phyloP scores from a whole-genome alignment of 352 stramenopile species.

The Thraustotheca clavata region DNA sequence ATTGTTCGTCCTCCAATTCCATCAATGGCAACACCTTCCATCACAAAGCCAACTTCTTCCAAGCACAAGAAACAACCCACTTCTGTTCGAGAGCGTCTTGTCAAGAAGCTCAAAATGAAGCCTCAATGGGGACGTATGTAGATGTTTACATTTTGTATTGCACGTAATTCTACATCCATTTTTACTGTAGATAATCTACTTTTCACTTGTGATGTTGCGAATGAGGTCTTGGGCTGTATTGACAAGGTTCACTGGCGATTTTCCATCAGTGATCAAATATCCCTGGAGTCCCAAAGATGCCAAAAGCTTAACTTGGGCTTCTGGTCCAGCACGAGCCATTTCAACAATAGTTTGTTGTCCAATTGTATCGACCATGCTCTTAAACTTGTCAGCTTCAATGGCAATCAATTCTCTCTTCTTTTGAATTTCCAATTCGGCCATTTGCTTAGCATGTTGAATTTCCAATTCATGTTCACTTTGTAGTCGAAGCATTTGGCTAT shows the following conservation, averaged over 20 bases:
- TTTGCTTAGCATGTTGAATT: slow-evolving; percentile 43
- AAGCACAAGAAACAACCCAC: slow-evolving; percentile 43
- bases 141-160: neutral
- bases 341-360: slow-evolving; percentile 69
- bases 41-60: neutral
- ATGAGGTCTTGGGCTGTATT: slow-evolving; percentile 66
- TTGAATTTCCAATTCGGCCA: slow-evolving; percentile 55
- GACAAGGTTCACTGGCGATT: slow-evolving; percentile 69
- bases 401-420: slow-evolving; percentile 74
- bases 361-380: slow-evolving; percentile 69
- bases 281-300: slow-evolving; percentile 64
- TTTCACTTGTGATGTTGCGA: slow-evolving; percentile 40
- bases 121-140: slow-evolving; percentile 18
- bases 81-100: slow-evolving; percentile 56
- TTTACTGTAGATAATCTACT: neutral
- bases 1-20: slow-evolving; percentile 42
- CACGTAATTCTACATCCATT: neutral
- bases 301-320: slow-evolving; percentile 74
- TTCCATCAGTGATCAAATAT: slow-evolving; percentile 78
- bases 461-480: slow-evolving; percentile 57
- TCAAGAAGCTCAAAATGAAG: slow-evolving; percentile 77
- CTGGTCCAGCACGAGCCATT: slow-evolving; percentile 53
- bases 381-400: slow-evolving; percentile 74
- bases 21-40: slow-evolving; percentile 25
- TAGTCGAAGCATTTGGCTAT: slow-evolving; percentile 39